phyloP scores from a whole-genome alignment of 495 filamentous ascomycete species.

The Hypoxylon fragiforme region DNA sequence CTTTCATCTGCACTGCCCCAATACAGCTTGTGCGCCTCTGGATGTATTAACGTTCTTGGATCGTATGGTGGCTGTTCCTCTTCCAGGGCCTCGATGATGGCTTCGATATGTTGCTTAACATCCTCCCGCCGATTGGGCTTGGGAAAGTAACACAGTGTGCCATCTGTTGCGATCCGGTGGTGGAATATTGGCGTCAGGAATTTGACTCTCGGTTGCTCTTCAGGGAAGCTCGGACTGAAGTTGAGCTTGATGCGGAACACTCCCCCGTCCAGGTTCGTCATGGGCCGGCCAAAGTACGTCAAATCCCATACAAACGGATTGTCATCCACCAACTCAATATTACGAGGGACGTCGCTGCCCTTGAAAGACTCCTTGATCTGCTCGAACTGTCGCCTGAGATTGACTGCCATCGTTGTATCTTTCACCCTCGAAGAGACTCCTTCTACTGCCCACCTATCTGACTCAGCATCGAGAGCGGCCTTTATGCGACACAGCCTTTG shows the following conservation, averaged over 20 bases:
- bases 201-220: conserved; percentile 84
- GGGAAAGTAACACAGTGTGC: conserved; percentile 83
- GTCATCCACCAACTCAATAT: conserved; percentile 70
- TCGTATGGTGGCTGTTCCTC: conserved; percentile 88
- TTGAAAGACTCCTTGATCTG: conserved; percentile 78
- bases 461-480: conserved; percentile 70
- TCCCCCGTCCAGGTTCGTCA: conserved; percentile 92
- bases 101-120: conserved; percentile 80
- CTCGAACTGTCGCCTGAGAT: conserved; percentile 79
- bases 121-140: conserved; percentile 66
- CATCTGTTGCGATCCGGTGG: conserved; percentile 77
- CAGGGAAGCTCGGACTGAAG: conserved; percentile 87
- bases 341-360: conserved; percentile 67
- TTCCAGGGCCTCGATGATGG: conserved; percentile 80
- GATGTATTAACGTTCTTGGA: conserved; percentile 84
- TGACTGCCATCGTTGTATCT: conserved; percentile 75
- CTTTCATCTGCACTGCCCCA: conserved; percentile 82
- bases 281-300: conserved; percentile 87
- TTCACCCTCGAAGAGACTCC: conserved; percentile 65
- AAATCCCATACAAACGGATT: conserved; percentile 70
- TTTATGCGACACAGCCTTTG: conserved; percentile 67
- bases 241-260: conserved; percentile 78
- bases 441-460: conserved; percentile 67
- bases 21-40: conserved; percentile 81
- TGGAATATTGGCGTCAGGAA: conserved; percentile 85